A percentile compares a stretch with the other conserved stretches of the same genome.
Conservation (phyloP, 2,329 filamentous ascomycete species). For the Helminthosporium solani region DNA sequence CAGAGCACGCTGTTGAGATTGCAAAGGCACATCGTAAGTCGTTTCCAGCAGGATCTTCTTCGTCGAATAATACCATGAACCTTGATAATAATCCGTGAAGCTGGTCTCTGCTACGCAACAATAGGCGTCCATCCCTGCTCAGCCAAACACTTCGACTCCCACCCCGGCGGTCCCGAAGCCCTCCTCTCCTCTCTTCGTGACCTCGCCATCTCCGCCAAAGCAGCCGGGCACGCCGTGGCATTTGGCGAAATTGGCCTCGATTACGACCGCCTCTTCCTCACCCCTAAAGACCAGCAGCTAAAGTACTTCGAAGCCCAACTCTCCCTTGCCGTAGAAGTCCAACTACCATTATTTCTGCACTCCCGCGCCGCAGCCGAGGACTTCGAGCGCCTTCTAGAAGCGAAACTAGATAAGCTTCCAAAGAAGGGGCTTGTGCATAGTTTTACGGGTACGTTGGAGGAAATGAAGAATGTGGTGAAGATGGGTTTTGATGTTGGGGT, state of each 20-base stretch:
- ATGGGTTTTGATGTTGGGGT: slow-evolving; percentile 89
- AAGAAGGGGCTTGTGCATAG: slow-evolving; percentile 86
- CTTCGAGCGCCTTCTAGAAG: slow-evolving; percentile 71
- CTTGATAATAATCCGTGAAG: slow-evolving; percentile 53
- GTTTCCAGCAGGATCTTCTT: neutral
- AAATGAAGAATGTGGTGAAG: slow-evolving; percentile 78
- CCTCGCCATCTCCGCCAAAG: slow-evolving; percentile 63
- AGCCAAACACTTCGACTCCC: slow-evolving; percentile 71
- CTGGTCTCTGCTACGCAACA: slow-evolving; percentile 81
- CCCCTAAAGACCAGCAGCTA: slow-evolving; percentile 74
- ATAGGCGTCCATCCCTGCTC: slow-evolving; percentile 93
- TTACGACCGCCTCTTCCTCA: slow-evolving; percentile 87
- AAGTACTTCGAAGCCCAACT: slow-evolving; percentile 85
- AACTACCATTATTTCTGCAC: slow-evolving; percentile 88
- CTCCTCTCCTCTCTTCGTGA: slow-evolving; percentile 61
- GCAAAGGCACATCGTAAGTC: slow-evolving; percentile 70
- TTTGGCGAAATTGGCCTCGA: slow-evolving; percentile 94
- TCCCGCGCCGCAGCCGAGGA: slow-evolving; percentile 83
- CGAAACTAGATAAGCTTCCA: slow-evolving; percentile 64
- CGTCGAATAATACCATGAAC: no score
- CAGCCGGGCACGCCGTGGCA: slow-evolving; percentile 65
- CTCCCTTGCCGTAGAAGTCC: slow-evolving; percentile 71
- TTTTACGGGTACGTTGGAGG: slow-evolving; percentile 84
- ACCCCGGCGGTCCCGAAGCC: slow-evolving; percentile 58
- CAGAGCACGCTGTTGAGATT: slow-evolving; percentile 70